Percentiles rank a stretch among this genome's conserved stretches.
Evolutionary conservation across 495 filamentous ascomycete genomes (phyloP).

Genomic region (Tuber magnatum): DNA sequence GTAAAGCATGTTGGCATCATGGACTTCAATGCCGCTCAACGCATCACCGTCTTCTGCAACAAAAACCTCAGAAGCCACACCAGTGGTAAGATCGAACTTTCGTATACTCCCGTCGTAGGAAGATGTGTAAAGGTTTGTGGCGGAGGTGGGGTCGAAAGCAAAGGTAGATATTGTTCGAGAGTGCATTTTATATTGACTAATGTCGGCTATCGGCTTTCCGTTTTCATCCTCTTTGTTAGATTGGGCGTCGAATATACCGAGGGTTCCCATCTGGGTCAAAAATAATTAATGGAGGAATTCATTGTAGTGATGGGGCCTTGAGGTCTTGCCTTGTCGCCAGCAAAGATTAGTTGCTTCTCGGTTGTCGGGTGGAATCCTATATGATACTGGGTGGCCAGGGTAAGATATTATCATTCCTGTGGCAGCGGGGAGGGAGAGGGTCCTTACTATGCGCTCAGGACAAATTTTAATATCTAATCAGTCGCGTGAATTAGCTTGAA

Average conservation of each 20-base stretch:
- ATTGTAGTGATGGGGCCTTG: not conserved
- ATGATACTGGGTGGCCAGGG: slow-evolving; percentile 13
- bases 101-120: slow-evolving; percentile 96
- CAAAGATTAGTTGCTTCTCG: slow-evolving; percentile 85
- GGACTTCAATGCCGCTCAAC: slow-evolving; percentile 74
- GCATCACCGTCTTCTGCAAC: slow-evolving; percentile 64
- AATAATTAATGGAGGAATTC: not conserved
- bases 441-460: slow-evolving; percentile 61
- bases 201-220: slow-evolving; percentile 61
- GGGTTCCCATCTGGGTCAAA: slow-evolving; percentile 52
- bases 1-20: slow-evolving; percentile 63
- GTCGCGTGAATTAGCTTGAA: slow-evolving; percentile 22
- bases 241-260: slow-evolving; percentile 85
- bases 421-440: not conserved
- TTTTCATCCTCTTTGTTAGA: slow-evolving; percentile 54
- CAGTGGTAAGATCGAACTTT: slow-evolving; percentile 73
- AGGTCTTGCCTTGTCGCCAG: slow-evolving; percentile 75
- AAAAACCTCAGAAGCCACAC: slow-evolving; percentile 68
- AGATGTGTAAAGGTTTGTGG: slow-evolving; percentile 63
- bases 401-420: not conserved
- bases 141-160: slow-evolving; percentile 63
- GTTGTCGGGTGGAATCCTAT: slow-evolving; percentile 82
- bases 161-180: slow-evolving; percentile 81
- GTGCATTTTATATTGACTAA: slow-evolving; percentile 82
- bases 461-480: slow-evolving; percentile 78